Evolutionary conservation across 306 rosid genomes (phyloP).

Genomic region (Sicyos edulis): DNA sequence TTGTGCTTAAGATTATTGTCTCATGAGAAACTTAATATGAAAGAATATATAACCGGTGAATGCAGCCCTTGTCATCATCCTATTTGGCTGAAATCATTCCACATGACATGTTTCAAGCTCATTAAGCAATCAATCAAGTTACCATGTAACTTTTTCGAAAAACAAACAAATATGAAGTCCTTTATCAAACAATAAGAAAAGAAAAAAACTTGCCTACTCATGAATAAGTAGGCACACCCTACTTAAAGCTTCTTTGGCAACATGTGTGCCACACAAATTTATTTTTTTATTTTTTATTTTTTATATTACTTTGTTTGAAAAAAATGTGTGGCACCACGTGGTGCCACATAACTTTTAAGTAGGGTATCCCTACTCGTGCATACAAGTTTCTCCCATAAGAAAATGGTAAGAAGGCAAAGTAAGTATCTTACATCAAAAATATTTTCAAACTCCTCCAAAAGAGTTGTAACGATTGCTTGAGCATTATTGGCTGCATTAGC

Average conservation of each 20-base stretch:
- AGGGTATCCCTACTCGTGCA: too few species aligned
- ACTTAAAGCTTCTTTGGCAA: too few species aligned
- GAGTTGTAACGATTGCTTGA: constrained; percentile 81
- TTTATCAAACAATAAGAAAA: constrained; percentile 24
- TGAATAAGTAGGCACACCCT: too few species aligned
- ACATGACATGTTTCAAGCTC: not conserved
- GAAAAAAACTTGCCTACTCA: too few species aligned
- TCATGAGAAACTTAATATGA: not conserved
- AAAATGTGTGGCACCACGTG: too few species aligned
- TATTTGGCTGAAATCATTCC: not conserved
- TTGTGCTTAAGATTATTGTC: not conserved
- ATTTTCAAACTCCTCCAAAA: constrained; percentile 87
- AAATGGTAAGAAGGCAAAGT: constrained; percentile 18
- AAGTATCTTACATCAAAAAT: constrained; percentile 88
- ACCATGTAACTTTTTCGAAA: not conserved
- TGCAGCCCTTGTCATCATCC: not conserved
- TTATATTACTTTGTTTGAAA: too few species aligned
- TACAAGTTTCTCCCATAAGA: too few species aligned
- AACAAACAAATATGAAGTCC: not conserved
- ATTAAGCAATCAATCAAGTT: not conserved
- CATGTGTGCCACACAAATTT: too few species aligned
- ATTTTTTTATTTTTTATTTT: too few species aligned
- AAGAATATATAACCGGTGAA: not conserved
- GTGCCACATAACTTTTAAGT: too few species aligned
- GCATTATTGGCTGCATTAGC: constrained; percentile 98